phyloP scores from a whole-genome alignment of 73 alveolate species.

The Symbiodinium natans region DNA sequence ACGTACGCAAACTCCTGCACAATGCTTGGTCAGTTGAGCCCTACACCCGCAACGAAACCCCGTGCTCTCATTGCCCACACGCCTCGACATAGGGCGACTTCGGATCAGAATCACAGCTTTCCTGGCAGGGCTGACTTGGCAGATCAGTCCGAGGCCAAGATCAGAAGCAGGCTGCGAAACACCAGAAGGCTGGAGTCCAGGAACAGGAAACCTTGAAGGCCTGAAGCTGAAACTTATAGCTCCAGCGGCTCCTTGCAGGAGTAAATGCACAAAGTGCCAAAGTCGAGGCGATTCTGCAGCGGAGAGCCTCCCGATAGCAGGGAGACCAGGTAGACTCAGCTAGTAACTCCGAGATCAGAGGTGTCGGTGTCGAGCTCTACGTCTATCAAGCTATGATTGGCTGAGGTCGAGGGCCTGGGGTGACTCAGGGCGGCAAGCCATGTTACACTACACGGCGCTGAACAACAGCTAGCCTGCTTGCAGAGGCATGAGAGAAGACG shows the following conservation, averaged over 20 bases:
- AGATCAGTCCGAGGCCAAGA: neutral
- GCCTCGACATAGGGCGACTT: neutral
- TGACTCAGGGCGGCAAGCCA: no score
- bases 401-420: no score
- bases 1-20: constrained; percentile 88
- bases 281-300: constrained; percentile 54
- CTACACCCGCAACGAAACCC: neutral
- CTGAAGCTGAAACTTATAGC: neutral
- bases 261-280: constrained; percentile 74
- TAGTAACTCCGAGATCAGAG: no score
- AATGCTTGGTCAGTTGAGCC: neutral
- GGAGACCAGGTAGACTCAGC: no score
- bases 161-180: neutral
- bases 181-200: neutral
- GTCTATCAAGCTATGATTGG: no score
- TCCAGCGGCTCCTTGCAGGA: constrained; percentile 51
- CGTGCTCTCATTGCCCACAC: neutral
- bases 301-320: constrained; percentile 11
- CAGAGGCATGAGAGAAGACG: no score
- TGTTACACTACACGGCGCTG: no score
- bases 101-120: constrained; percentile 9
- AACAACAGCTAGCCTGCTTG: no score
- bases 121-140: neutral
- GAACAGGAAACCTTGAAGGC: neutral
- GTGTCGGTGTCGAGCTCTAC: no score